A percentile compares a stretch with the other conserved stretches of the same genome.
phyloP scores from a whole-genome alignment of 192 early-diverging fungal genomes.

The Entophlyctis luteolus region DNA sequence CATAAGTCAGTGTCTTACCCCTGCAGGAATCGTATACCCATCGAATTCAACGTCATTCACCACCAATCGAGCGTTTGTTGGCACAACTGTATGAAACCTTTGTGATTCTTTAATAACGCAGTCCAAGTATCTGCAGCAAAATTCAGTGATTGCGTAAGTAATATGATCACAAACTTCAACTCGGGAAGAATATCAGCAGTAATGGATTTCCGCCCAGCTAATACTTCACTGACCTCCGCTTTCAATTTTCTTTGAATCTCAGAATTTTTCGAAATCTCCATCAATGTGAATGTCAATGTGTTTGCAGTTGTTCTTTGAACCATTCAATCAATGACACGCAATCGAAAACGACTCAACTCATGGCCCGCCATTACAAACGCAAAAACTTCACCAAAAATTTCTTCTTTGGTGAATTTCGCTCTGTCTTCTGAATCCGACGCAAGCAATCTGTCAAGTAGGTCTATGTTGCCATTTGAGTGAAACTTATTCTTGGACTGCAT shows the following conservation, averaged over 20 bases:
- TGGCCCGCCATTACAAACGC: constrained; percentile 46
- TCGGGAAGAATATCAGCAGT: constrained; percentile 16
- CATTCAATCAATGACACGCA: no score
- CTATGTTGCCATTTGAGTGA: constrained; percentile 1
- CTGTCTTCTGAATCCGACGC: not conserved
- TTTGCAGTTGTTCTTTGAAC: constrained; percentile 38
- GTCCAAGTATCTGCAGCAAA: no score
- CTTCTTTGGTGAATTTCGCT: constrained; percentile 28
- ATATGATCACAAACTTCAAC: no score
- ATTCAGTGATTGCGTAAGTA: no score
- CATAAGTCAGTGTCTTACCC: no score
- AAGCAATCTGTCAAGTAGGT: constrained; percentile 42
- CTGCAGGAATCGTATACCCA: constrained; percentile 23
- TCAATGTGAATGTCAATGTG: constrained; percentile 26
- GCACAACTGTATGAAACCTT: constrained; percentile 34
- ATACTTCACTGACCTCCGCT: not conserved
- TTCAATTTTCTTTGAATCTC: constrained; percentile 18
- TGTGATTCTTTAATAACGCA: constrained; percentile 37
- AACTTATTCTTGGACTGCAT: not conserved
- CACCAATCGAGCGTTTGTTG: not conserved
- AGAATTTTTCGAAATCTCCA: constrained; percentile 22
- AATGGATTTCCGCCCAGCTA: no score
- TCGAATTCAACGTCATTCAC: constrained; percentile 18
- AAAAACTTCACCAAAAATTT: constrained; percentile 39
- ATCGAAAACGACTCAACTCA: constrained; percentile 25